These are phyloP conservation scores for Glycine soja DNA, from an alignment of 306 rosid genomes.

Conservation along the genomic window DNA sequence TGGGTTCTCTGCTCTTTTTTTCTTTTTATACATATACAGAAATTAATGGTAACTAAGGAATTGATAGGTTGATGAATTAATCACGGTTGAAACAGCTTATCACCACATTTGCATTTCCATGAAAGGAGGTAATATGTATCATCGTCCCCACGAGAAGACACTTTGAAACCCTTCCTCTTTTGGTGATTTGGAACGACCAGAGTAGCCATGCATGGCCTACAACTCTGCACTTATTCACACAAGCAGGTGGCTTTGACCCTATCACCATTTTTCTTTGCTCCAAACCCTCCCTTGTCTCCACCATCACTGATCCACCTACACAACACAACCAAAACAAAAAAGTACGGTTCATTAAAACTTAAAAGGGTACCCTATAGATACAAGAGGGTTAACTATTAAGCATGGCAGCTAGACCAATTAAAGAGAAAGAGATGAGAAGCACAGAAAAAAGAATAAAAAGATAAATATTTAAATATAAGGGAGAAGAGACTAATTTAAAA, in stretches of 20 bases:
- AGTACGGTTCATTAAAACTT: not conserved
- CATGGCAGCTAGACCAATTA: too few species aligned
- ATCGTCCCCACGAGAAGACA: slow-evolving; percentile 58
- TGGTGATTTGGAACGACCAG: slow-evolving; percentile 71
- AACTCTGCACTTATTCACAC: slow-evolving; percentile 81
- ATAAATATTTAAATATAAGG: not conserved
- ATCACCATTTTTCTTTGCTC: slow-evolving; percentile 55
- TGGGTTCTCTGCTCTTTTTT: too few species aligned
- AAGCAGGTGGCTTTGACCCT: slow-evolving; percentile 90
- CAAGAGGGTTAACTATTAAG: too few species aligned
- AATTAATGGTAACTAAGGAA: too few species aligned
- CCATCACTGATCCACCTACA: slow-evolving; percentile 50
- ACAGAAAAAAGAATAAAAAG: too few species aligned
- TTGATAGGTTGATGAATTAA: not conserved
- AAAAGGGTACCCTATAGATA: not conserved
- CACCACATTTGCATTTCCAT: slow-evolving; percentile 91
- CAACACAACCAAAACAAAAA: not conserved
- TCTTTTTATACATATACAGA: too few species aligned
- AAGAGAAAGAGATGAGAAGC: too few species aligned
- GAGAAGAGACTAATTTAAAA: too few species aligned
- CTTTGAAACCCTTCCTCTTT: slow-evolving; percentile 42
- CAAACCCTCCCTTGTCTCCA: not conserved
- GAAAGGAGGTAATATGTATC: slow-evolving; percentile 78
- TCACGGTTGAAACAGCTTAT: slow-evolving; percentile 78
- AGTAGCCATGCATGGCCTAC: slow-evolving; percentile 84